phyloP scores from a whole-genome alignment of 768 basidiomycete genomes.

The Amanita rubescens region DNA sequence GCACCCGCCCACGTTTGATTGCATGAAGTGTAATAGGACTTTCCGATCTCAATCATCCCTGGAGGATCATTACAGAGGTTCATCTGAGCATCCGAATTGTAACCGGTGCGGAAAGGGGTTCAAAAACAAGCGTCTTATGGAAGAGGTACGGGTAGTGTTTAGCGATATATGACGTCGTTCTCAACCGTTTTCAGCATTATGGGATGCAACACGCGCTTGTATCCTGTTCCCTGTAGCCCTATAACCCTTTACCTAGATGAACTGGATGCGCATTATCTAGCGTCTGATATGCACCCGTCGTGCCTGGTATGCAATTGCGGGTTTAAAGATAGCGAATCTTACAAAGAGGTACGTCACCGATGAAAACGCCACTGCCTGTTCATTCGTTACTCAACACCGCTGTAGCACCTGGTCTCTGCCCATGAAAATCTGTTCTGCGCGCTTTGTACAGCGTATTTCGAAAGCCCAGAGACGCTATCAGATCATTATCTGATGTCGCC shows the following conservation, averaged over 20 bases:
- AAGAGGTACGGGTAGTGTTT: constrained; percentile 23
- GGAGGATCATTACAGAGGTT: constrained; percentile 41
- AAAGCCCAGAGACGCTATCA: constrained; percentile 25
- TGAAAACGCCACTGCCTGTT: not conserved
- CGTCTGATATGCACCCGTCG: constrained; percentile 35
- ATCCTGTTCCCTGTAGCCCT: constrained; percentile 25
- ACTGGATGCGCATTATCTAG: constrained; percentile 31
- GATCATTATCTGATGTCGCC: constrained; percentile 35
- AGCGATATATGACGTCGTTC: not conserved
- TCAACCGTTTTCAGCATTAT: constrained; percentile 23
- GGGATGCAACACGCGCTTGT: constrained; percentile 19
- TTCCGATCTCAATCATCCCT: constrained; percentile 30
- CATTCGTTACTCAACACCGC: not conserved
- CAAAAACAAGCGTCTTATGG: constrained; percentile 23
- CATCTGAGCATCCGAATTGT: constrained; percentile 39
- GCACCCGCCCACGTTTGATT: constrained; percentile 38
- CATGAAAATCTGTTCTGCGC: constrained; percentile 20
- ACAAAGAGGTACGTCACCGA: constrained; percentile 20
- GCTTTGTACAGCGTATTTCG: constrained; percentile 33
- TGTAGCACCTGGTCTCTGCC: not conserved
- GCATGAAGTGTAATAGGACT: constrained; percentile 23
- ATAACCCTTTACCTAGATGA: constrained; percentile 26
- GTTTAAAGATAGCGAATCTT: constrained; percentile 27
- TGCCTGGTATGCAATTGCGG: constrained; percentile 34
- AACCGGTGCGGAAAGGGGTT: constrained; percentile 36